Evolutionary conservation across 2,329 filamentous ascomycete species (phyloP).

Genomic region (Ophiognomonia clavigignenti-juglandacearum): DNA sequence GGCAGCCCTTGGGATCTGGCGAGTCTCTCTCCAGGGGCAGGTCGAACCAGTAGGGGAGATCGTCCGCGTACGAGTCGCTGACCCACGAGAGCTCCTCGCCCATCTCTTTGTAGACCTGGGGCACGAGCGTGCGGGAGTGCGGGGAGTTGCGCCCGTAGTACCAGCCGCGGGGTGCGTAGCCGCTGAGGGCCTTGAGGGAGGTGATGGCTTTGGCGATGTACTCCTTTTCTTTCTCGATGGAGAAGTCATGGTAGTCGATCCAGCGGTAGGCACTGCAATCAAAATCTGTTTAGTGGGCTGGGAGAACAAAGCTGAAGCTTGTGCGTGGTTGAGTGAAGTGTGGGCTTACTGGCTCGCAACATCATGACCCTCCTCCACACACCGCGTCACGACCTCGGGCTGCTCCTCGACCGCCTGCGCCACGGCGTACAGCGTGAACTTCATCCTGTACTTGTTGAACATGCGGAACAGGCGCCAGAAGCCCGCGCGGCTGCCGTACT

Average conservation of each 20-base stretch:
- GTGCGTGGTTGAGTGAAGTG: no score
- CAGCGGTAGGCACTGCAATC: constrained; percentile 38
- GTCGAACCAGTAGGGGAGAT: constrained; percentile 52
- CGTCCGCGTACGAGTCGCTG: constrained; percentile 48
- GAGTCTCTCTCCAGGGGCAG: constrained; percentile 40
- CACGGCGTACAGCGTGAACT: constrained; percentile 46
- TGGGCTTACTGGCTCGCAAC: constrained; percentile 36
- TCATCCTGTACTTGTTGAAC: constrained; percentile 43
- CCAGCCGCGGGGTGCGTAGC: constrained; percentile 42
- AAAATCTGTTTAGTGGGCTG: no score
- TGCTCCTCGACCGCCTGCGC: constrained; percentile 42
- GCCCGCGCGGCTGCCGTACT: constrained; percentile 44
- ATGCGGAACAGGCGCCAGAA: constrained; percentile 45
- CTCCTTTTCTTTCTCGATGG: constrained; percentile 40
- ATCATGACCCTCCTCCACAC: constrained; percentile 45
- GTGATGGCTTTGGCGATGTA: constrained; percentile 39
- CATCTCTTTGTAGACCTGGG: constrained; percentile 47
- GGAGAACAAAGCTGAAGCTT: no score
- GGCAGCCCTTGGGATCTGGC: constrained; percentile 37
- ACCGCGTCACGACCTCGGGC: constrained; percentile 40
- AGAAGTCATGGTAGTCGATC: constrained; percentile 44
- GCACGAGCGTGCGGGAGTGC: constrained; percentile 39
- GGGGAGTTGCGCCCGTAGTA: constrained; percentile 44
- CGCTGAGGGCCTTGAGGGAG: constrained; percentile 35
- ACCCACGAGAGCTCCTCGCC: constrained; percentile 44